Base-by-base conservation (phyloP, 805 yeast genomes). In the Nakazawaea peltata region DNA sequence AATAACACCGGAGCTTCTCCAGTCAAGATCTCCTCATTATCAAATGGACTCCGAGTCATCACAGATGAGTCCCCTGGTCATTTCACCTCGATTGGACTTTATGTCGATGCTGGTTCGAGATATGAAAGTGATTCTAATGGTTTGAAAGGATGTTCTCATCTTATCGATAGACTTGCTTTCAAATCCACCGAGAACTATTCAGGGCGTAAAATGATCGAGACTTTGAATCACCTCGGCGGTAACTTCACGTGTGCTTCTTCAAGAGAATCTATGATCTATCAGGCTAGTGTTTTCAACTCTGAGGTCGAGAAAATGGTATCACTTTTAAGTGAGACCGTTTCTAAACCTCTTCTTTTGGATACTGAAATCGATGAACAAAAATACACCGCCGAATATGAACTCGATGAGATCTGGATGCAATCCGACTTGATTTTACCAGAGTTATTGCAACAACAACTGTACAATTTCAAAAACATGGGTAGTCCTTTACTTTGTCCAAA, bases 211-310 rank as follows among this genome's bases (percentile, higher is more conserved):
- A 83, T 92, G 85, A 68, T 83, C 44, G 81, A 81, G 44, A 70
- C 69, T 15, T 63, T 92, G 42, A 87, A 86, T 39, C 65, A 74
- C 25, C 57, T 92, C 39, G 98, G 98, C 32, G 98, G 97, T 11
- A 90, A 87, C 55, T 87, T 82, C 58, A 88, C 85, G 76, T 83
- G 95, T 51, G 81, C 94, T 1, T 81, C 95, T 0, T 83, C 94
- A 6, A 70, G 98, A 50, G 98, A 92, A 56, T 73, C 94, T 4
- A 69, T 90, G 64, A 74, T 90, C 61, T 92, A 92, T 57, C 97
- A 92, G 58, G 94, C 97, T 1, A 80, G 95, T 3, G 95, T 87
- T 1, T 90, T 92, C 69, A 88, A 88, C 53, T 67, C 69, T 30
- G 96, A 88, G 50, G 77, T 81, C 8, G 90, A 75, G 26, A 64